Conservation (phyloP, 257 asterid genomes). For the Solanum chilense region DNA sequence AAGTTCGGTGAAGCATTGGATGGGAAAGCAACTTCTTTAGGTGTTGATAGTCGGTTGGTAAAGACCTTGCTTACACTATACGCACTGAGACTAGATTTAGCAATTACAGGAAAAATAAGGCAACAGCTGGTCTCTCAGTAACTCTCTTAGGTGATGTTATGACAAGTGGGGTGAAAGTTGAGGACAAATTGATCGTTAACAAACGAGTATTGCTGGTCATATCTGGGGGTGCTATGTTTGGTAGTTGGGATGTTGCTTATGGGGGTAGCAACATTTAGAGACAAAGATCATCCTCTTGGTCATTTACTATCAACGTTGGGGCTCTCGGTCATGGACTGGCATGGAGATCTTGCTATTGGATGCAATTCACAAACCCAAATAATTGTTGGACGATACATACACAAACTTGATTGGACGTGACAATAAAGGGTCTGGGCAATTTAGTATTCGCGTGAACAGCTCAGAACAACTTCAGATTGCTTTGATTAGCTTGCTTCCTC, state of each 20-base stretch:
- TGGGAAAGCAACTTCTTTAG: conserved; percentile 74
- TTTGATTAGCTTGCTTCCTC: conserved; percentile 57
- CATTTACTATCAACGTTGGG: conserved; percentile 74
- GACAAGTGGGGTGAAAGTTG: conserved; percentile 78
- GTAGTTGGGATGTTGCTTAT: conserved; percentile 88
- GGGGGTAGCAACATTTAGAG: conserved; percentile 88
- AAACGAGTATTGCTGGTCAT: conserved; percentile 67
- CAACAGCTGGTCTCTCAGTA: conserved; percentile 71
- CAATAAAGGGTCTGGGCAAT: conserved; percentile 83
- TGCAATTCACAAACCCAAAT: conserved; percentile 83
- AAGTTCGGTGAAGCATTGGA: conserved; percentile 74
- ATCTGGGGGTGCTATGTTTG: conserved; percentile 81
- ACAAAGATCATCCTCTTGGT: conserved; percentile 80
- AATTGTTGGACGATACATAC: conserved; percentile 60
- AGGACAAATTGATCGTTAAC: conserved; percentile 60
- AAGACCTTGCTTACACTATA: conserved; percentile 78
- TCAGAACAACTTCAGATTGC: conserved; percentile 90
- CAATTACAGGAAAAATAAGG: conserved; percentile 64
- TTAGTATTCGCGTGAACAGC: conserved; percentile 64
- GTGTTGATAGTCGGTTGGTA: conserved; percentile 83
- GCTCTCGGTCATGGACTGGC: conserved; percentile 88
- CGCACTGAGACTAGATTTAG: conserved; percentile 68
- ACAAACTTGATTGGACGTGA: conserved; percentile 78
- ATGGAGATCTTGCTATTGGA: conserved; percentile 92
- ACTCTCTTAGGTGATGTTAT: conserved; percentile 72